Evolutionary conservation across 495 filamentous ascomycete genomes (phyloP), one percentile per base, ranked within the genome.

Genomic region (Xylaria nigripes): DNA sequence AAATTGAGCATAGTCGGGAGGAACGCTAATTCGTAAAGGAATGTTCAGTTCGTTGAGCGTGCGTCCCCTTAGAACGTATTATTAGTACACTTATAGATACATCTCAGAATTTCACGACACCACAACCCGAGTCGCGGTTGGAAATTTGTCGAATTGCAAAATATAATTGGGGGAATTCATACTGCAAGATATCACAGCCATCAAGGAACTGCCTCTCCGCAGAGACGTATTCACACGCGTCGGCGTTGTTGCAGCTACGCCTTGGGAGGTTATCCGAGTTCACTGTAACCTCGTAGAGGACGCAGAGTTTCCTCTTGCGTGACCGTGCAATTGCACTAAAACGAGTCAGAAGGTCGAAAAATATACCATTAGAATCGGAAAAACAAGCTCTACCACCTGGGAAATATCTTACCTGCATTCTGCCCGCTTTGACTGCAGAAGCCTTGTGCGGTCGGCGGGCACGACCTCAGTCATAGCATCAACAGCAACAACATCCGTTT

Each of bases 301-400:
- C 86, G 61, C 81, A 83, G 65, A 95, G 74, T 72, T 91, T 91
- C 68, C 86, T 83, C 78, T 90, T 88, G 64, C 87, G 85, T 73
- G 85, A 86, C 72, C 70, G 72, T 74, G 82, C 77, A 78, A 84
- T 85, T 76, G 77, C 81, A 77, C 87, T 91, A 67, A 51, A 67
- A 72, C 53, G 19, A 42, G 64, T 75, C 54, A 78, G 66, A 54
- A 70, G 45, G 23, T 18, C 45, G 12, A 61, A 65, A 58, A 54
- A 56, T 45, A 66, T 58, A 76, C 70, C 61, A 61, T 76, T 70
- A 68, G 65, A 69, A 71, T 70, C 70, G 70, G 70, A 66, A 61
- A 66, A 68, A 43, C 63, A 56, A 57, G 70, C 68, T 67, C 70
- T 70, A 68, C 75, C 63, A 61, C 61, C 59, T 63, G 61, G 56